Evolutionary conservation across 352 stramenopile species (phyloP), one percentile per base, ranked within the genome.

Genomic region (Pythium monospermum): DNA sequence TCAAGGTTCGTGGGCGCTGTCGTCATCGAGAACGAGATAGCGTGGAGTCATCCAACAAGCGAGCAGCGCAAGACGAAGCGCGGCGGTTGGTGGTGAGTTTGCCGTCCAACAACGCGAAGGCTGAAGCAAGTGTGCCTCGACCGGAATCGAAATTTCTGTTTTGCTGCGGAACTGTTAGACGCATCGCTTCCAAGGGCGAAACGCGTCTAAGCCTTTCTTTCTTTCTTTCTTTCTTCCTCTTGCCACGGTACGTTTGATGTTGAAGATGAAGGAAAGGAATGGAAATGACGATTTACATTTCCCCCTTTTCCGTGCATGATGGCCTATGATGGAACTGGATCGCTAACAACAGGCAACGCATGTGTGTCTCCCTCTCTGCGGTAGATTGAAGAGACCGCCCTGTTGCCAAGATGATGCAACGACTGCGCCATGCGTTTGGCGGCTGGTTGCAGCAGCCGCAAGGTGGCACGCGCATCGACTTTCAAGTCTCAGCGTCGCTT

Each of bases 371-470:
- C 23, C 13, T 40, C 41, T 51, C 30, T 7, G 15, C 11, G 8
- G 19, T 41, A 61, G 53, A 40, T 57, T 48, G 35, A 55, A 51
- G 35, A n/a, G n/a, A n/a, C n/a, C n/a, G n/a, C n/a, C n/a, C 47
- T 10, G 2, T 5, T 2, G 28, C 16, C 30, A 60, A 10, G 50
- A 93, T 93, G 82, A 73, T 93, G 57, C 82, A 93, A 61, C 82
- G 82, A 39, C 67, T 93, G 36, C 79, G 82, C 32, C 82, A 93
- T 45, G 79, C 76, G 41, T 80, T 93, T 23, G 78, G 78, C 46
- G 89, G 79, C 64, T 81, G 81, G 15, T 61, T 86, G 33, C 74
- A 69, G 23, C 64, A 66, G 52, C 65, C 76, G 28, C 78, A 73
- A 31, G 52, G 66, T 5, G 79, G 82, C 52, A 90, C 77, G 42